Conservation (phyloP, 23 red algal genomes). For the Cyanidioschyzon merolae region DNA sequence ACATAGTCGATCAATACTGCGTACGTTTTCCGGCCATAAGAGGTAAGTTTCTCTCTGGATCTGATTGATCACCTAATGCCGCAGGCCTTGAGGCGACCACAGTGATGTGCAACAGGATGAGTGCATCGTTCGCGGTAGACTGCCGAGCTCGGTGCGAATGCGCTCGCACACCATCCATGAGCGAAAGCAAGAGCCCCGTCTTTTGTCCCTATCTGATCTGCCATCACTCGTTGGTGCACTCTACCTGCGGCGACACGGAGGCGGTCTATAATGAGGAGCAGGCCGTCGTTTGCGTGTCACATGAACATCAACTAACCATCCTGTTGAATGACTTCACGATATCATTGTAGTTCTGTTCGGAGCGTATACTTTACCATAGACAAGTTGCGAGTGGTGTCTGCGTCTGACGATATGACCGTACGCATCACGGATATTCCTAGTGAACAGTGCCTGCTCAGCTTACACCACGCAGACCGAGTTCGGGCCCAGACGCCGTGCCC, state of each 20-base stretch:
- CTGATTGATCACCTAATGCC: too few relatives aligned
- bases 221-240: neutral
- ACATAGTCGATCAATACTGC: constrained; percentile 35
- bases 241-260: neutral
- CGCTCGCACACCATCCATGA: neutral
- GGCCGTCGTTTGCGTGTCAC: too few relatives aligned
- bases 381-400: constrained; percentile 71
- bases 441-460: constrained; percentile 28
- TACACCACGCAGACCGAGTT: constrained; percentile 59
- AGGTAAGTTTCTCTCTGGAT: constrained; percentile 44
- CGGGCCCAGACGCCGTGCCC: constrained; percentile 53
- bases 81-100: too few relatives aligned
- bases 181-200: constrained; percentile 18
- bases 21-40: constrained; percentile 51
- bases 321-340: constrained; percentile 1
- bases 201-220: constrained; percentile 82
- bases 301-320: constrained; percentile 12
- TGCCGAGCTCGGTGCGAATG: neutral
- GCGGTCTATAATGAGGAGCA: too few relatives aligned
- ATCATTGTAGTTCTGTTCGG: constrained; percentile 41
- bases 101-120: neutral
- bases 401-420: constrained; percentile 69
- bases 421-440: constrained; percentile 74
- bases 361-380: constrained; percentile 57
- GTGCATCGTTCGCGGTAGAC: neutral